Conservation (phyloP, 225 moss, liverwort and hornwort genomes). For the Bryum argenteum region DNA sequence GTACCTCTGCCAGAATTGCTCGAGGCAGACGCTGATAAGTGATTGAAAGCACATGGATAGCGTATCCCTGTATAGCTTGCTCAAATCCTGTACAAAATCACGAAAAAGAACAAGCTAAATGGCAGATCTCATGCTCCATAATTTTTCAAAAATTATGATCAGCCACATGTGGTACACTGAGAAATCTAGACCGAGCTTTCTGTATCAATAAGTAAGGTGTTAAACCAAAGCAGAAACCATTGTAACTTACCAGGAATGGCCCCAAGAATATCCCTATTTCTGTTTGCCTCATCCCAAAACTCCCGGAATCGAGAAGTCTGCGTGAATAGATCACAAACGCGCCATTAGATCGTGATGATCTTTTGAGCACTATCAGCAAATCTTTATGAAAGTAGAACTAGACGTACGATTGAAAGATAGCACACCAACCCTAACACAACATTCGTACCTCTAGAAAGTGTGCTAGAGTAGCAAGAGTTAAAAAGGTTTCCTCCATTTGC, state of each 20-base stretch:
- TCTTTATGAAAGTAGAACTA: not conserved
- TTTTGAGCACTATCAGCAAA: not conserved
- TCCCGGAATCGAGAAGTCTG: slow-evolving; percentile 98
- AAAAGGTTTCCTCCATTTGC: slow-evolving; percentile 98
- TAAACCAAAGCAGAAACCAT: not conserved
- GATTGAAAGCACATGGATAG: slow-evolving; percentile 91
- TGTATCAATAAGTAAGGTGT: too few species aligned
- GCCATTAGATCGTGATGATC: not conserved
- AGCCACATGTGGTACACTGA: too few species aligned
- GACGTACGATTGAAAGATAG: not conserved
- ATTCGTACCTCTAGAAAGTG: slow-evolving; percentile 89
- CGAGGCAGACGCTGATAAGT: slow-evolving; percentile 94
- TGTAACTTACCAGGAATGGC: slow-evolving; percentile 76
- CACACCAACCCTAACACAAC: not conserved
- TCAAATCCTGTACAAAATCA: slow-evolving; percentile 70
- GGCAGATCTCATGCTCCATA: not conserved
- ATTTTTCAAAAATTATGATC: too few species aligned
- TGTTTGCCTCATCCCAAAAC: slow-evolving; percentile 99
- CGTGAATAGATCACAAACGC: slow-evolving; percentile 16
- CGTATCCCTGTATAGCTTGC: slow-evolving; percentile 91
- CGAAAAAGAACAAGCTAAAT: not conserved
- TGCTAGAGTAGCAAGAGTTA: slow-evolving; percentile 93
- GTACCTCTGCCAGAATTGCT: slow-evolving; percentile 88
- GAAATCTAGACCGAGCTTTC: too few species aligned
- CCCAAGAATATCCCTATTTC: slow-evolving; percentile 93